Conservation (phyloP, 495 filamentous ascomycete genomes). For the Neurospora sp. region DNA sequence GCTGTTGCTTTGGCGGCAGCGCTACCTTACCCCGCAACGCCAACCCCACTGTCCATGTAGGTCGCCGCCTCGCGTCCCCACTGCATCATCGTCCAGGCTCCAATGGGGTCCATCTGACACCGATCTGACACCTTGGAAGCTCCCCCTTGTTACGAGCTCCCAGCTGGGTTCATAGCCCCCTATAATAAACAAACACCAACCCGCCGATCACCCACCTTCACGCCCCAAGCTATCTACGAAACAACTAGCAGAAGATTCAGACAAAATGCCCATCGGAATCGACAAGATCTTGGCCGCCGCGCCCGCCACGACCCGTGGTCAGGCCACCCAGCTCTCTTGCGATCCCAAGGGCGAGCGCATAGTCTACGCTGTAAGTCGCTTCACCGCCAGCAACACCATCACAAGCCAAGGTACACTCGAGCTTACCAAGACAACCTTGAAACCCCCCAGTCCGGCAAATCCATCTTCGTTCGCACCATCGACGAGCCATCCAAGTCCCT, state of each 20-base stretch:
- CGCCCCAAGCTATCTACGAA: conserved; percentile 3
- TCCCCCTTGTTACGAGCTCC: neutral
- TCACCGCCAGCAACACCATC: neutral
- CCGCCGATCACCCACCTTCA: neutral
- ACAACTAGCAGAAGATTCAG: neutral
- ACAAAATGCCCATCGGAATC: conserved; percentile 40
- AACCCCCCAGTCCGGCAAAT: conserved; percentile 71
- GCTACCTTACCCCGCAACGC: neutral
- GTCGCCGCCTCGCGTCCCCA: neutral
- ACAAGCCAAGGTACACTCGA: neutral
- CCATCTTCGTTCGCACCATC: conserved; percentile 86
- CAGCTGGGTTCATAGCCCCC: neutral
- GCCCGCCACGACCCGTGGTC: conserved; percentile 75
- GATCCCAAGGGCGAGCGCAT: conserved; percentile 89
- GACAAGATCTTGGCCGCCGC: conserved; percentile 46
- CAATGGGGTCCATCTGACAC: neutral
- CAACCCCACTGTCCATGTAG: neutral
- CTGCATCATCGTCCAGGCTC: neutral
- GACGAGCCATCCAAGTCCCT: conserved; percentile 72
- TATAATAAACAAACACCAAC: neutral
- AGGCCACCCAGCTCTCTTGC: conserved; percentile 80
- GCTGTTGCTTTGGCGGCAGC: neutral
- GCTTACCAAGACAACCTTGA: neutral
- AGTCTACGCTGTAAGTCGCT: conserved; percentile 71
- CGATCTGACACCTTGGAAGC: neutral